A percentile compares a stretch with the other conserved stretches of the same genome.
phyloP scores from a whole-genome alignment of 306 rosid species.

The Quercus rubra region DNA sequence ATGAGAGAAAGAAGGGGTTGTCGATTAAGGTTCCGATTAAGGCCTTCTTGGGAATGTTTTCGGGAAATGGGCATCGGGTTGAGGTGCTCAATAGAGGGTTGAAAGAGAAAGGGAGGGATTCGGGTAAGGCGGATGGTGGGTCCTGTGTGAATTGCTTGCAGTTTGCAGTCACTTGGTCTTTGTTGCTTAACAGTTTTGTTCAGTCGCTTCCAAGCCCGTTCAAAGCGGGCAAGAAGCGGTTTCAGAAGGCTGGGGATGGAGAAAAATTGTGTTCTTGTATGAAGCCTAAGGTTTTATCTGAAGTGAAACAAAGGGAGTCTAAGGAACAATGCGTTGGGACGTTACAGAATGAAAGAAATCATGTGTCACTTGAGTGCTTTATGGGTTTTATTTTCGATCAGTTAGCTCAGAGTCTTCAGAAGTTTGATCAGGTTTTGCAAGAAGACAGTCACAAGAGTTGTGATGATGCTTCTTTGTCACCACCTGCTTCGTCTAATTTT shows the following conservation, averaged over 20 bases:
- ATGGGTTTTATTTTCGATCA: conserved; percentile 77
- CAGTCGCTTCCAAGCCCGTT: conserved; percentile 85
- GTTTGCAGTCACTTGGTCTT: conserved; percentile 77
- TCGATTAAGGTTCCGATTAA: conserved; percentile 63
- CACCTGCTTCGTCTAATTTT: conserved; percentile 28
- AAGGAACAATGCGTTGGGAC: conserved; percentile 32
- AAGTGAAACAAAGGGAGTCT: conserved; percentile 49
- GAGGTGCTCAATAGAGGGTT: conserved; percentile 24
- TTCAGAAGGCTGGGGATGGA: conserved; percentile 58
- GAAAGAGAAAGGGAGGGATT: conserved; percentile 40
- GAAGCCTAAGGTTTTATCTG: conserved; percentile 48
- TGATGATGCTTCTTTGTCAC: conserved; percentile 28
- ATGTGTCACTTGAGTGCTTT: conserved; percentile 62
- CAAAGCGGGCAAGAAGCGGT: conserved; percentile 63
- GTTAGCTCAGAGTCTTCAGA: conserved; percentile 57
- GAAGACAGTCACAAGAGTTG: conserved; percentile 24
- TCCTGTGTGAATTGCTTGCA: conserved; percentile 76
- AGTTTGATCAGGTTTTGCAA: conserved; percentile 46
- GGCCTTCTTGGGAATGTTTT: conserved; percentile 63
- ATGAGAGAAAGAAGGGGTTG: conserved; percentile 55
- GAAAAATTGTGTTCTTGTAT: conserved; percentile 45
- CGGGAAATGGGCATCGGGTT: conserved; percentile 39
- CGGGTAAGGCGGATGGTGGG: conserved; percentile 45
- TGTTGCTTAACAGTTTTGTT: conserved; percentile 61
- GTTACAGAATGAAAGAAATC: conserved; percentile 48